Evolutionary conservation across 495 filamentous ascomycete species (phyloP).

Genomic region (Podospora australis): DNA sequence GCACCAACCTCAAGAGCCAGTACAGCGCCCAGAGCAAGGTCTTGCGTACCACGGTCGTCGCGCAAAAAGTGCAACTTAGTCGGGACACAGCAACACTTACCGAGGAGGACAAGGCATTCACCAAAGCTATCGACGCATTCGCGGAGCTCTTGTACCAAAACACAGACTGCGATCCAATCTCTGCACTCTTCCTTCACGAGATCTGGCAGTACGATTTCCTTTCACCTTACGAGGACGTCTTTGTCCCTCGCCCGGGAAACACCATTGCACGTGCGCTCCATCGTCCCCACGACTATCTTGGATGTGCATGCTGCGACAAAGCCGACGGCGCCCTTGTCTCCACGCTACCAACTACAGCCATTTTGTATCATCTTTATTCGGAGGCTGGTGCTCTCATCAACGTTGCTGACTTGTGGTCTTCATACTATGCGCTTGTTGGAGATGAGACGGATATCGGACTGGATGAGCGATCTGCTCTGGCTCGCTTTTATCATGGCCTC

Average conservation of each 20-base stretch:
- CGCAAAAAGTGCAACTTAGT: constrained; percentile 80
- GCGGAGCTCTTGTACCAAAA: constrained; percentile 47
- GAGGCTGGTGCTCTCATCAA: constrained; percentile 88
- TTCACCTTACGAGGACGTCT: constrained; percentile 72
- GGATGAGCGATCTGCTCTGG: constrained; percentile 50
- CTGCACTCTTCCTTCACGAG: constrained; percentile 67
- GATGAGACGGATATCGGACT: constrained; percentile 43
- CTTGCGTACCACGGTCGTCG: constrained; percentile 76
- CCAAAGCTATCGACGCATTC: constrained; percentile 63
- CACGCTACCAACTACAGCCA: constrained; percentile 69
- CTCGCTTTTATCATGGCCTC: constrained; percentile 73
- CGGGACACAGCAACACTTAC: constrained; percentile 70
- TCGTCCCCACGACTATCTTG: constrained; percentile 79
- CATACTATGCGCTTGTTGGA: constrained; percentile 71
- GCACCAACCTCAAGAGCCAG: constrained; percentile 60
- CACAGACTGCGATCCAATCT: constrained; percentile 53
- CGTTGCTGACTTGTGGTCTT: constrained; percentile 80
- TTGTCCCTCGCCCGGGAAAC: constrained; percentile 70
- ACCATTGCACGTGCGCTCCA: constrained; percentile 76
- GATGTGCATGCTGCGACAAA: constrained; percentile 58
- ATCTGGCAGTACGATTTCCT: constrained; percentile 77
- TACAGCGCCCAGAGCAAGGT: constrained; percentile 65
- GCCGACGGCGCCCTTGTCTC: constrained; percentile 43
- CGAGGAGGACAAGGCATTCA: constrained; percentile 68
- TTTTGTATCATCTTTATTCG: constrained; percentile 85